These are phyloP conservation scores for Xenosphaeropsis pyriputrescens DNA, from an alignment of 2,329 filamentous ascomycete genomes.

Conservation along the genomic window DNA sequence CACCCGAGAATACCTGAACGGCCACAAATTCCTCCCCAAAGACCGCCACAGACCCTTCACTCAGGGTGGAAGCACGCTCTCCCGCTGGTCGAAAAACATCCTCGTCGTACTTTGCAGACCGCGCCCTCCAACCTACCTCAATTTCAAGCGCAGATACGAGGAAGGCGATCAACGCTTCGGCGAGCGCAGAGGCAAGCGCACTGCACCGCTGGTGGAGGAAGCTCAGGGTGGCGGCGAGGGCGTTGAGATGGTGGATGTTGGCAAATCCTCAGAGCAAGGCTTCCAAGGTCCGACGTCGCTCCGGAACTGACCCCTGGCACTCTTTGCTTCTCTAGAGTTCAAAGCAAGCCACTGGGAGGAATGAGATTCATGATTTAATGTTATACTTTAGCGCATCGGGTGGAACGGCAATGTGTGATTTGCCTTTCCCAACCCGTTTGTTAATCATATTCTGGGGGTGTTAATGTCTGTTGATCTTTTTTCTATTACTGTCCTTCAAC, in stretches of 20 bases:
- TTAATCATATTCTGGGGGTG: no score
- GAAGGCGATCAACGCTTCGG: slow-evolving; percentile 79
- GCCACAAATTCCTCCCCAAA: slow-evolving; percentile 84
- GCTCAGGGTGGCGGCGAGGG: slow-evolving; percentile 31
- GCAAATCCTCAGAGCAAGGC: slow-evolving; percentile 19
- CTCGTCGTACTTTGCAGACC: slow-evolving; percentile 69
- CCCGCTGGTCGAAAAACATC: slow-evolving; percentile 47
- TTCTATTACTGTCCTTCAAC: no score
- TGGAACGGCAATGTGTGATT: no score
- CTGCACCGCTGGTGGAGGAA: slow-evolving; percentile 30
- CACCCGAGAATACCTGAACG: slow-evolving; percentile 90
- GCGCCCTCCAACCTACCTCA: slow-evolving; percentile 74
- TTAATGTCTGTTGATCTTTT: no score
- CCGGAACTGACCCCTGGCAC: background rate
- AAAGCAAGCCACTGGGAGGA: no score
- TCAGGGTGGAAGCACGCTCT: slow-evolving; percentile 47
- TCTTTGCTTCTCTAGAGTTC: no score
- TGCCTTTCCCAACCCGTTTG: no score
- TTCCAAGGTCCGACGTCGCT: slow-evolving; percentile 35
- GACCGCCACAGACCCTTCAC: slow-evolving; percentile 87
- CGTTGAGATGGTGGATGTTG: slow-evolving; percentile 62
- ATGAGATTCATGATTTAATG: no score
- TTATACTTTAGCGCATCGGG: no score
- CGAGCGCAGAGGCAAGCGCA: slow-evolving; percentile 33
- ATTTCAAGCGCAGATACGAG: slow-evolving; percentile 65